Percentiles rank a stretch among this genome's conserved stretches.
phyloP scores from a whole-genome alignment of 176 grass and related monocot genomes.

The Elymus sibiricus region DNA sequence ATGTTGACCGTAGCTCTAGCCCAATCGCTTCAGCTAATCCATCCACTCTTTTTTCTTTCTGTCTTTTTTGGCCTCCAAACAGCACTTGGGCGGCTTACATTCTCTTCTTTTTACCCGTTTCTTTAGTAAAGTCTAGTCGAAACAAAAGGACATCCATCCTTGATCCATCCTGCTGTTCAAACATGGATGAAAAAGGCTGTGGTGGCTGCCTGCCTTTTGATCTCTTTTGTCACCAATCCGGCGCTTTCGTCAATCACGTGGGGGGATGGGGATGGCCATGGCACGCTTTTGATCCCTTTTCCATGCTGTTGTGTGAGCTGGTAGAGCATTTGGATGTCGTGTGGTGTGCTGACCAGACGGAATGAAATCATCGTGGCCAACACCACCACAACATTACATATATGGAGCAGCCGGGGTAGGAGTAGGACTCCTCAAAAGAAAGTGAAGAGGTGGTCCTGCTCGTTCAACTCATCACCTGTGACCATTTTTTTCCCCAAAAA shows the following conservation, averaged over 20 bases:
- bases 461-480: neutral
- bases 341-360: neutral
- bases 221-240: conserved; percentile 17
- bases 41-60: neutral
- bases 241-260: conserved; percentile 36
- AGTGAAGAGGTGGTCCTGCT: neutral
- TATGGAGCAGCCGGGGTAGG: neutral
- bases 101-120: neutral
- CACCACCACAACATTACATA: neutral
- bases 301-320: conserved; percentile 17
- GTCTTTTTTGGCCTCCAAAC: conserved; percentile 15
- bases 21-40: conserved; percentile 14
- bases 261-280: neutral
- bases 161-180: conserved; percentile 13
- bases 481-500: neutral
- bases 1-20: neutral
- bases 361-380: neutral
- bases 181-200: neutral
- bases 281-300: neutral
- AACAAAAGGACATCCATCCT: conserved; percentile 12
- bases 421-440: neutral
- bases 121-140: neutral
- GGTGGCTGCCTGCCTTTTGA: neutral
- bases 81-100: neutral
- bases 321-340: conserved; percentile 32